Conservation (phyloP, 352 stramenopile genomes). For the Lagenidium giganteum region DNA sequence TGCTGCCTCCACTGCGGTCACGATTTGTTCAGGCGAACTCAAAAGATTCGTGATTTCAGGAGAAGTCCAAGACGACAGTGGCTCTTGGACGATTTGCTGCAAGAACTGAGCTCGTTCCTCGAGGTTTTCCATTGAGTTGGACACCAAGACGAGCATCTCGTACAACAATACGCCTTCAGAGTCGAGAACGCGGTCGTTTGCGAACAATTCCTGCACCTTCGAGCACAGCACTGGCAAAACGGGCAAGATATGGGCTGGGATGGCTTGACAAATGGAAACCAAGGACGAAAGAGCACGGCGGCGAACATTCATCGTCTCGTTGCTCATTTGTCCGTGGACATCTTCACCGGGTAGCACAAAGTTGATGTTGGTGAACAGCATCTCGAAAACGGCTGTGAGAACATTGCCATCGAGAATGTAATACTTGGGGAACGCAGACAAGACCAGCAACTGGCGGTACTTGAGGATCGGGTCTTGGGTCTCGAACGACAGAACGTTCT, state of each 20-base stretch:
- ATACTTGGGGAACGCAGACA: constrained; percentile 73
- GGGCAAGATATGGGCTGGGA: constrained; percentile 66
- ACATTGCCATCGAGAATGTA: constrained; percentile 54
- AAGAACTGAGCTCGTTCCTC: constrained; percentile 63
- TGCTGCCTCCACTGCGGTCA: constrained; percentile 44
- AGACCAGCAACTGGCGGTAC: constrained; percentile 62
- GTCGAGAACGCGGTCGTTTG: constrained; percentile 60
- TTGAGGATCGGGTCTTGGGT: constrained; percentile 63
- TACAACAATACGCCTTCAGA: constrained; percentile 76
- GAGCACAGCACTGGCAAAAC: constrained; percentile 66
- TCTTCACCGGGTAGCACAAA: constrained; percentile 65
- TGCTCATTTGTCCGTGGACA: constrained; percentile 59
- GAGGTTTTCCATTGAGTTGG: constrained; percentile 64
- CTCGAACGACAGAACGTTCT: constrained; percentile 47
- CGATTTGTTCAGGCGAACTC: constrained; percentile 42
- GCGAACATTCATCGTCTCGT: constrained; percentile 65
- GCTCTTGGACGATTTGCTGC: constrained; percentile 68
- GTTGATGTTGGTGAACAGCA: constrained; percentile 67
- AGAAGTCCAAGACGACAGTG: constrained; percentile 55
- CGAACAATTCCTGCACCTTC: constrained; percentile 71
- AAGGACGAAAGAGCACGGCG: constrained; percentile 61
- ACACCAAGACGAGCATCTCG: constrained; percentile 78
- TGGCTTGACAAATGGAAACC: constrained; percentile 73
- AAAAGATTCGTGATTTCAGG: constrained; percentile 61
- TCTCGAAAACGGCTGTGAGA: constrained; percentile 70